These are phyloP conservation scores for Trametes cubensis DNA, from an alignment of 768 basidiomycete species.

Conservation along the genomic window DNA sequence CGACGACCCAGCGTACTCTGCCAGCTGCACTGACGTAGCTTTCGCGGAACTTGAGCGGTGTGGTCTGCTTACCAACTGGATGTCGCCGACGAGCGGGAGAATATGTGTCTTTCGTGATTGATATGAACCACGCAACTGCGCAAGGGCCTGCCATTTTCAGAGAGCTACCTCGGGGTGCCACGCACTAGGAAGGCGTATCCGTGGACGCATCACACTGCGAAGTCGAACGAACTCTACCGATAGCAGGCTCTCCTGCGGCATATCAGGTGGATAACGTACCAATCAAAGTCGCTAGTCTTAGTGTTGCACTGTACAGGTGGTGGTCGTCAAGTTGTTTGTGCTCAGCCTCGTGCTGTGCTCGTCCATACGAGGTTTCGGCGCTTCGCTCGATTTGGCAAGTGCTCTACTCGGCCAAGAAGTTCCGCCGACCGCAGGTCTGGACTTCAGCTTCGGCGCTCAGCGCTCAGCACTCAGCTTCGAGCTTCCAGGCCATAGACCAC, in stretches of 20 bases:
- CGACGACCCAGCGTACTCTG: slow-evolving; percentile 2
- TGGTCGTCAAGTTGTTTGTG: background rate
- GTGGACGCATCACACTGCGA: slow-evolving; percentile 4
- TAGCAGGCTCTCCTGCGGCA: background rate
- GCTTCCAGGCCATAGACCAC: too few relatives aligned
- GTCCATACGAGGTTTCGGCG: slow-evolving; percentile 7
- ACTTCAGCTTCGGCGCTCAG: too few relatives aligned
- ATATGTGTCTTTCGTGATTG: background rate
- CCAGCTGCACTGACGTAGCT: background rate
- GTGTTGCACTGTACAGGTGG: background rate
- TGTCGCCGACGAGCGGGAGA: too few relatives aligned
- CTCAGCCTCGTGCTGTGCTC: slow-evolving; percentile 10
- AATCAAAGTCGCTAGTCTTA: background rate
- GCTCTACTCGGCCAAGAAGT: too few relatives aligned
- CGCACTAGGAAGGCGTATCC: too few relatives aligned
- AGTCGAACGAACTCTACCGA: background rate
- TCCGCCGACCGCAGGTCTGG: too few relatives aligned
- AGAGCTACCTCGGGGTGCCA: background rate
- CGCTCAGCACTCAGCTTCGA: too few relatives aligned
- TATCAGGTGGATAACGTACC: background rate
- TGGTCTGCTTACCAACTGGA: background rate
- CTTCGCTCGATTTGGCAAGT: background rate
- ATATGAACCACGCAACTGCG: slow-evolving; percentile 1
- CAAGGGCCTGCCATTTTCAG: slow-evolving; percentile 4
- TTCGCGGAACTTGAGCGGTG: too few relatives aligned